Evolutionary conservation across 2,329 filamentous ascomycete genomes (phyloP), one percentile per base, ranked within the genome.

Genomic region (Neofusicoccum sp.): DNA sequence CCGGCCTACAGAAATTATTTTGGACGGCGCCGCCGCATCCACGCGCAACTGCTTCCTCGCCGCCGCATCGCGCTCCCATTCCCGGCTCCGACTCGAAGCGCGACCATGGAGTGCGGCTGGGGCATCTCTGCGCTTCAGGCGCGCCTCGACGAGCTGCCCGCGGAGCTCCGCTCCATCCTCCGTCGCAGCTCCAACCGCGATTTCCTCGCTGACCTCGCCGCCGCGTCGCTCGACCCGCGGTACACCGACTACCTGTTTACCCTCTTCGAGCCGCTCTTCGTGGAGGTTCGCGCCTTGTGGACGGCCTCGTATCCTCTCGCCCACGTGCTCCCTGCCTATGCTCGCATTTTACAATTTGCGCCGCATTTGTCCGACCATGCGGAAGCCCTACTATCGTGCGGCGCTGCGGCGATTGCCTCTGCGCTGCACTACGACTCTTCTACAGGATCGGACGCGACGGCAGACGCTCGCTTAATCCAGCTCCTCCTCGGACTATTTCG

Each of bases 241-340:
- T 83, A 86, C 73, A 93, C 91, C 68, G 86, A 91, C 70, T 80
- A 80, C 61, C 79, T 96, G 70, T 92, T 95, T 70, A 79, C 84
- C 65, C 83, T 89, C 69, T 92, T 93, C 74, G 86, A 90, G 71
- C 79, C 83, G 63, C 77, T 93, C 41, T 90, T 95, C 69, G 85
- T 91, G 67, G 93, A 97, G 74, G 80, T 96, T 53, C 91, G 89
- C 75, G 89, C 91, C 63, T 82, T 89, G 79, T 96, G 91, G 91
- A 79, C 89, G 45, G 79, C 69, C 73, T 78, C 71, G 68, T 78
- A 66, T 61, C 67, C 64, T 38, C 63, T 69, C 41, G 73, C 71
- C 34, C 69, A 67, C 62, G 71, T 66, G 6, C 73, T 93, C 64
- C 83, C 87, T 60, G 88, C 90, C 33, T 89, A 96, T 77, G 89